Evolutionary conservation across 441 rosid genomes (phyloP).

Genomic region (Erysimum cheiri): DNA sequence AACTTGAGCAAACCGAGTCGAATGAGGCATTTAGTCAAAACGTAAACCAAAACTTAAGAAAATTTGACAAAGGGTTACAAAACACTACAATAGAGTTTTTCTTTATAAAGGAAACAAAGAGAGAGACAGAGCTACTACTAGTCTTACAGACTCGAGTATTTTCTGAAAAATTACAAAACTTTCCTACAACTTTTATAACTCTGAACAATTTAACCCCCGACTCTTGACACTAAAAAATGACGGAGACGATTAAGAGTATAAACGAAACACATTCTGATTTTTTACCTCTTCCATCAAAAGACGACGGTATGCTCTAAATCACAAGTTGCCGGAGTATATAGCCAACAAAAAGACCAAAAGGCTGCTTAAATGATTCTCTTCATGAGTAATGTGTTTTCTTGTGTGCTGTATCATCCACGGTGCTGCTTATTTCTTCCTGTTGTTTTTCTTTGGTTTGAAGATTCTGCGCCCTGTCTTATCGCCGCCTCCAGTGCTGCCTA

Average conservation of each 20-base stretch:
- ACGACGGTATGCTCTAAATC: background rate
- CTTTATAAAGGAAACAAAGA: constrained; percentile 6
- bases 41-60: constrained; percentile 11
- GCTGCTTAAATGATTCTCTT: constrained; percentile 12
- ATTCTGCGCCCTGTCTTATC: constrained; percentile 75
- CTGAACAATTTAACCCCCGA: constrained; percentile 21
- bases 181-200: constrained; percentile 42
- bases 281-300: constrained; percentile 26
- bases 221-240: constrained; percentile 24
- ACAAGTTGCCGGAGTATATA: constrained; percentile 19
- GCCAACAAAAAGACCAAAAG: constrained; percentile 13
- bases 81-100: constrained; percentile 19
- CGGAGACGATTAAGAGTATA: constrained; percentile 4
- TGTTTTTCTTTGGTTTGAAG: constrained; percentile 55
- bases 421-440: constrained; percentile 56
- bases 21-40: background rate
- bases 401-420: background rate
- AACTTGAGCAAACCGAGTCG: background rate
- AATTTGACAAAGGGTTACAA: constrained; percentile 17
- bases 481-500: constrained; percentile 74
- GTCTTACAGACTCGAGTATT: constrained; percentile 33
- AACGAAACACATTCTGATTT: background rate
- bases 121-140: constrained; percentile 12
- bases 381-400: constrained; percentile 21
- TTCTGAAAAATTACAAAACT: constrained; percentile 43